These are phyloP conservation scores for Cryptococcus maquisensis DNA, from an alignment of 1,284 basidiomycete species.

Conservation along the genomic window DNA sequence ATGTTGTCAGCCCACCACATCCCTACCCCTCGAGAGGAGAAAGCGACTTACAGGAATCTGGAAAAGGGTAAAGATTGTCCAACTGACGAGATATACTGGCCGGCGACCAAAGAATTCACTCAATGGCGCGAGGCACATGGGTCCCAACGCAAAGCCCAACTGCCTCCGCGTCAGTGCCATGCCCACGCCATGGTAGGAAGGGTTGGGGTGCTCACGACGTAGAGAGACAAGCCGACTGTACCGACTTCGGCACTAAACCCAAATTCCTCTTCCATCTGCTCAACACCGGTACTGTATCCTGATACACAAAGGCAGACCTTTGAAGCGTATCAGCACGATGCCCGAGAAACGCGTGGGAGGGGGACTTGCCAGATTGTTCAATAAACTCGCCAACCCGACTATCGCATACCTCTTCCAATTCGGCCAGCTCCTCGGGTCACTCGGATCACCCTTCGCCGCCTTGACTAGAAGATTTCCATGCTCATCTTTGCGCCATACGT, in stretches of 20 bases:
- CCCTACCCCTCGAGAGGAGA: not conserved
- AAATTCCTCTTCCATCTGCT: slow-evolving; percentile 27
- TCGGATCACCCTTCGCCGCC: slow-evolving; percentile 13
- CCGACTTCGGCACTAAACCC: slow-evolving; percentile 28
- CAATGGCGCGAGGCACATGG: slow-evolving; percentile 32
- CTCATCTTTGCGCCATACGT: slow-evolving; percentile 19
- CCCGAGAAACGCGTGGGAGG: not conserved
- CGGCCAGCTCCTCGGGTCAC: slow-evolving; percentile 26
- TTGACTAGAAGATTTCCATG: slow-evolving; percentile 21
- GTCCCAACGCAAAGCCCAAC: slow-evolving; percentile 32
- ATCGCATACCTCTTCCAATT: slow-evolving; percentile 29
- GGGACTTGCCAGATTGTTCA: slow-evolving; percentile 27
- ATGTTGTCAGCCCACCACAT: not conserved
- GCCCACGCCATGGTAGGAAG: too few relatives aligned
- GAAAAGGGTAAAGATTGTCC: slow-evolving; percentile 26
- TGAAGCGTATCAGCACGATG: not conserved
- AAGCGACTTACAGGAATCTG: slow-evolving; percentile 12
- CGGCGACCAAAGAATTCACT: slow-evolving; percentile 20
- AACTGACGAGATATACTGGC: slow-evolving; percentile 27
- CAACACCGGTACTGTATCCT: slow-evolving; percentile 32
- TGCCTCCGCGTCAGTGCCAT: not conserved
- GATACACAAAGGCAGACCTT: slow-evolving; percentile 31
- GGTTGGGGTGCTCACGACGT: slow-evolving; percentile 19
- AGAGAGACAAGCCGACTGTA: slow-evolving; percentile 29
- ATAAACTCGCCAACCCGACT: slow-evolving; percentile 21